Percentiles rank a stretch among this genome's conserved stretches.
Conservation (phyloP, 257 asterid species). For the Solanum raphanifolium region DNA sequence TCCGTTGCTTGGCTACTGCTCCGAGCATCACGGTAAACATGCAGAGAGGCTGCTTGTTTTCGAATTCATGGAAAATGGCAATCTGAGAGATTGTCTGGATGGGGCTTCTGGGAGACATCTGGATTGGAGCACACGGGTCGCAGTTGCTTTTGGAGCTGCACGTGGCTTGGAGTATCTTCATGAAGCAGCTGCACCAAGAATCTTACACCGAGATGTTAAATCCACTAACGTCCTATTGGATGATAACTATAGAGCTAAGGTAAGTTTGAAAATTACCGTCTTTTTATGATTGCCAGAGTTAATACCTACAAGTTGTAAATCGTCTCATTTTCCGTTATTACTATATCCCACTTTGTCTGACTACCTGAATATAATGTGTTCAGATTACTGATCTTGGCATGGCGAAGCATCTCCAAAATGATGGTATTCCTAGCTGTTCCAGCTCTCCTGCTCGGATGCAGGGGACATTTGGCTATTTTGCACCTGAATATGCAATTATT, state of each 20-base stretch:
- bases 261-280: constrained; percentile 1
- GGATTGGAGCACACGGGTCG: constrained; percentile 69
- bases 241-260: constrained; percentile 91
- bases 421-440: constrained; percentile 59
- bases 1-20: constrained; percentile 88
- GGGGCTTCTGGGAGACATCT: constrained; percentile 43
- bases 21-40: constrained; percentile 57
- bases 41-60: constrained; percentile 81
- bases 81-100: constrained; percentile 81
- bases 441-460: constrained; percentile 94
- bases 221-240: constrained; percentile 90
- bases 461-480: constrained; percentile 97
- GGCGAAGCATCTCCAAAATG: constrained; percentile 81
- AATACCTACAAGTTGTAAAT: background rate
- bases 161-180: constrained; percentile 98
- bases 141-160: constrained; percentile 96
- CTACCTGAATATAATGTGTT: background rate
- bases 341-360: background rate
- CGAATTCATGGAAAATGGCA: constrained; percentile 73
- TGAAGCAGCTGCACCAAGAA: constrained; percentile 96
- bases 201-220: constrained; percentile 93
- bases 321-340: background rate
- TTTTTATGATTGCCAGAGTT: background rate
- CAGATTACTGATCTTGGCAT: constrained; percentile 98
- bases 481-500: constrained; percentile 83